Evolutionary conservation across 257 asterid species (phyloP).

Genomic region (Solanum chilense): DNA sequence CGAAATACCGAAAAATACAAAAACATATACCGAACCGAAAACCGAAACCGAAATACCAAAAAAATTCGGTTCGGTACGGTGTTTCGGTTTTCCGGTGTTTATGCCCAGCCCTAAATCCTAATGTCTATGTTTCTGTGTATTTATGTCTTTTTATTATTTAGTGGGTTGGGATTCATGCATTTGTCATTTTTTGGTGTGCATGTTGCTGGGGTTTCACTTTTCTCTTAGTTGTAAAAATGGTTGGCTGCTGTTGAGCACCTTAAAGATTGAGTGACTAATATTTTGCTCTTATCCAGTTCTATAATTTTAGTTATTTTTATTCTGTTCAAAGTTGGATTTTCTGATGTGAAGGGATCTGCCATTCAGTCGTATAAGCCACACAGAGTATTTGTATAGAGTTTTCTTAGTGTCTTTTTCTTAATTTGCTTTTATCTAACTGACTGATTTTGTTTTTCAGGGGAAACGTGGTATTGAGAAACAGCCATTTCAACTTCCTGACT

Average conservation of each 20-base stretch:
- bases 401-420: background rate
- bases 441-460: constrained; percentile 60
- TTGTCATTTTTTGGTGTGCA: background rate
- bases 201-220: background rate
- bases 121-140: constrained; percentile 13
- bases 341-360: background rate
- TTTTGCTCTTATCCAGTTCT: background rate
- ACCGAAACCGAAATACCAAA: no score
- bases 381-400: background rate
- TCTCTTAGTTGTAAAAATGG: background rate
- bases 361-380: background rate
- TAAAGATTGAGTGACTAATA: background rate
- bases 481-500: constrained; percentile 97
- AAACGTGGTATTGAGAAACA: constrained; percentile 95
- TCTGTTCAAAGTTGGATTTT: background rate
- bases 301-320: background rate
- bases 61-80: no score
- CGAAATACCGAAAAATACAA: no score
- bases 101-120: no score
- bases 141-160: background rate
- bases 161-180: constrained; percentile 41
- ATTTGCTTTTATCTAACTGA: constrained; percentile 24
- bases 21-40: no score
- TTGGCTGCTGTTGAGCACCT: background rate
- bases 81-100: no score